phyloP scores from a whole-genome alignment of 148 eudicot species.

The Camellia sinensis region DNA sequence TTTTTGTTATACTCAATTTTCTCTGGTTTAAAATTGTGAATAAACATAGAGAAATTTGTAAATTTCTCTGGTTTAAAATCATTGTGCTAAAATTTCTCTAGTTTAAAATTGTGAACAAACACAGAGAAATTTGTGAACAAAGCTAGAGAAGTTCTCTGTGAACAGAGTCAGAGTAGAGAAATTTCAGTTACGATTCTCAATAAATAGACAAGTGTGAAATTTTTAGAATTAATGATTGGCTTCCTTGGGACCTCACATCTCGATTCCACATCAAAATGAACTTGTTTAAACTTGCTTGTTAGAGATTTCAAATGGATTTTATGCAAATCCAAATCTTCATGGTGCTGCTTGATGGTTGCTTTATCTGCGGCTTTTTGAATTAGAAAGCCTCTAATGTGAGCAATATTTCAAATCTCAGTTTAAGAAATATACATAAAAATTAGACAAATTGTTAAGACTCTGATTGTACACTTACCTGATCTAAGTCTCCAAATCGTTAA shows the following conservation, averaged over 20 bases:
- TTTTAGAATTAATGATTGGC: neutral
- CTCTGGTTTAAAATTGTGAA: too few relatives aligned
- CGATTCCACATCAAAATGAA: slow-evolving; percentile 28
- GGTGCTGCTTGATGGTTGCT: slow-evolving; percentile 29
- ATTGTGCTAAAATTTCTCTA: too few relatives aligned
- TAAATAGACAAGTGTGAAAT: neutral
- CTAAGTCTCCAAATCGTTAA: slow-evolving; percentile 33
- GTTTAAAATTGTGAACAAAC: too few relatives aligned
- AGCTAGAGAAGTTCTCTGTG: too few relatives aligned
- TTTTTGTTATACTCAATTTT: too few relatives aligned
- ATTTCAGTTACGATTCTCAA: neutral
- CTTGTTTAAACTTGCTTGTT: slow-evolving; percentile 25
- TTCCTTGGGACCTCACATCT: slow-evolving; percentile 29
- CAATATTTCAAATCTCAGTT: neutral
- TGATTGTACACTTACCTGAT: slow-evolving; percentile 22
- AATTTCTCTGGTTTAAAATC: too few relatives aligned
- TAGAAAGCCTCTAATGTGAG: slow-evolving; percentile 22
- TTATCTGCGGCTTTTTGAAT: slow-evolving; percentile 30
- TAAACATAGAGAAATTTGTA: too few relatives aligned
- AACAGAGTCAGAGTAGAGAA: too few relatives aligned
- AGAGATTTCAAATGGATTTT: slow-evolving; percentile 28
- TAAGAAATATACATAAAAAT: neutral
- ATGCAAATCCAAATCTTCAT: slow-evolving; percentile 30
- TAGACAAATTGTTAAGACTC: too few relatives aligned
- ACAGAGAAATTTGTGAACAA: too few relatives aligned